These are phyloP conservation scores for Kernera saxatilis DNA, from an alignment of 345 rosid genomes.

Conservation along the genomic window DNA sequence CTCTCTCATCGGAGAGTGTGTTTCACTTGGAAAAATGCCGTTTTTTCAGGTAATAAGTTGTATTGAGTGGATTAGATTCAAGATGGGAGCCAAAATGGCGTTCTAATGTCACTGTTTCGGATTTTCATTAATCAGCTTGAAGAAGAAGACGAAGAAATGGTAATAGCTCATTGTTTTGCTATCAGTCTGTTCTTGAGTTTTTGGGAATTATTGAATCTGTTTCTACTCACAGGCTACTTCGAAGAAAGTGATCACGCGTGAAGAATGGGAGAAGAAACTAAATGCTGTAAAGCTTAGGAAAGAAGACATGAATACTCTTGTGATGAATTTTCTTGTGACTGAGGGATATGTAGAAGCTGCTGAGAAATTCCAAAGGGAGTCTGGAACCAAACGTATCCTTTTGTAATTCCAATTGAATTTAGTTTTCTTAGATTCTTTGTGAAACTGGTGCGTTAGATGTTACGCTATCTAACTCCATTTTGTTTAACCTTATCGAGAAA, in stretches of 20 bases:
- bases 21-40: background rate
- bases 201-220: background rate
- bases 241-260: constrained; percentile 68
- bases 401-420: background rate
- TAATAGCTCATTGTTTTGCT: constrained; percentile 16
- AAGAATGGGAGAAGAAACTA: constrained; percentile 93
- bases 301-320: constrained; percentile 94
- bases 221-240: constrained; percentile 41
- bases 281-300: constrained; percentile 80
- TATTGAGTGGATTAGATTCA: constrained; percentile 9
- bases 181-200: background rate
- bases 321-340: constrained; percentile 96
- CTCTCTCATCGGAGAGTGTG: constrained; percentile 10
- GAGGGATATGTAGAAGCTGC: constrained; percentile 98
- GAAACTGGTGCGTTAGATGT: background rate
- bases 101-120: constrained; percentile 62
- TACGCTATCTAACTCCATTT: background rate
- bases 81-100: constrained; percentile 19
- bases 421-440: background rate
- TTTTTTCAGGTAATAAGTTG: constrained; percentile 8
- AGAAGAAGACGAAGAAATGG: constrained; percentile 59
- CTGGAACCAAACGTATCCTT: constrained; percentile 95
- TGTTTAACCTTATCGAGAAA: constrained; percentile 45
- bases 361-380: constrained; percentile 80
- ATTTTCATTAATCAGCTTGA: constrained; percentile 50